Percentiles rank a stretch among this genome's conserved stretches.
Evolutionary conservation across 23 red algal genomes (phyloP).

Genomic region (Gracilaria domingensis): DNA sequence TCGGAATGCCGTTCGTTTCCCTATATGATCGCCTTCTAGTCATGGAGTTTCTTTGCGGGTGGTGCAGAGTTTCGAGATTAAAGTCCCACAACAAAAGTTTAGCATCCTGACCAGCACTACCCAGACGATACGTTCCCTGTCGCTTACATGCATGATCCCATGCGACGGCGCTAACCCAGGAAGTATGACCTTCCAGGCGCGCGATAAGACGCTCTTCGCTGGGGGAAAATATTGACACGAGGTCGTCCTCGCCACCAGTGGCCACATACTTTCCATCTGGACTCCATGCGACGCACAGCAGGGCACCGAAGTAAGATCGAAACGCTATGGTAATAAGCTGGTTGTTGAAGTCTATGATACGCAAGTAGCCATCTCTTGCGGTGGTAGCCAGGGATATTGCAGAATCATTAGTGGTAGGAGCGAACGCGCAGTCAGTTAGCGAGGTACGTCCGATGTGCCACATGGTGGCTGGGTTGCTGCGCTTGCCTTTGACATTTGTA

Average conservation of each 20-base stretch:
- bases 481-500: constrained; percentile 68
- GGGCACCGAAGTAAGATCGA: constrained; percentile 93
- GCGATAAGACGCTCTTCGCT: constrained; percentile 74
- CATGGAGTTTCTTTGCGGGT: constrained; percentile 40
- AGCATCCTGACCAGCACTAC: constrained; percentile 87
- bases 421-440: constrained; percentile 73
- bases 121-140: constrained; percentile 81
- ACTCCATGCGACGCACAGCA: constrained; percentile 92
- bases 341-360: constrained; percentile 73
- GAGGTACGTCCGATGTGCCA: constrained; percentile 66
- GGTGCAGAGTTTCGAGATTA: constrained; percentile 75
- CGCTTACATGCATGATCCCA: constrained; percentile 71
- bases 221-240: constrained; percentile 87
- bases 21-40: constrained; percentile 46
- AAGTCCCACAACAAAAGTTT: constrained; percentile 97
- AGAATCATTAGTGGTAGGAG: constrained; percentile 39
- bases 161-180: constrained; percentile 78
- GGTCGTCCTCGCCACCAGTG: constrained; percentile 97
- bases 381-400: constrained; percentile 56
- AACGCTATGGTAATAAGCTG: constrained; percentile 77
- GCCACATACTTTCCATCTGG: constrained; percentile 94
- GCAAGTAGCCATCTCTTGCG: constrained; percentile 85
- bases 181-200: constrained; percentile 79
- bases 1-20: constrained; percentile 10
- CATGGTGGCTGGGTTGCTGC: constrained; percentile 70